Evolutionary conservation across 768 basidiomycete genomes (phyloP).

Genomic region (Termitomyces sp.): DNA sequence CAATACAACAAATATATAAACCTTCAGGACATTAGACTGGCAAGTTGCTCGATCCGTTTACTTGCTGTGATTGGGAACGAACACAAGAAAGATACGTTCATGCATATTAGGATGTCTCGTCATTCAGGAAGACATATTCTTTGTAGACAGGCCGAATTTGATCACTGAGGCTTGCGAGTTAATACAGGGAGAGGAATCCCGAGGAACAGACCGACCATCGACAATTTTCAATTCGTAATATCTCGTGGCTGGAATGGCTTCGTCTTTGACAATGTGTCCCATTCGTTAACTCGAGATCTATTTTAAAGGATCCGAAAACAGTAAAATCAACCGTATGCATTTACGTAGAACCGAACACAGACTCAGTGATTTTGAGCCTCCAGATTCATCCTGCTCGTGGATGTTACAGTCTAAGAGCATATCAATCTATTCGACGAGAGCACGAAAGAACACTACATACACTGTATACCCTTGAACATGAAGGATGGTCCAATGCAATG

Average conservation of each 20-base stretch:
- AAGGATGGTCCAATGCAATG: slow-evolving; percentile 91
- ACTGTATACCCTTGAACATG: slow-evolving; percentile 95
- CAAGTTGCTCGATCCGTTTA: background rate
- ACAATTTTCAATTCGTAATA: slow-evolving; percentile 78
- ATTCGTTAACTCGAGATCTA: slow-evolving; percentile 98
- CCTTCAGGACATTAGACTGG: background rate
- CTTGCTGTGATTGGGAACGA: background rate
- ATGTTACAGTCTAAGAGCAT: slow-evolving; percentile 65
- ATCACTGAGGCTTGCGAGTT: slow-evolving; percentile 45
- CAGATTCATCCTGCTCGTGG: slow-evolving; percentile 83
- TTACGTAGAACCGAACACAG: slow-evolving; percentile 21
- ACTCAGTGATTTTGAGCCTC: slow-evolving; percentile 83
- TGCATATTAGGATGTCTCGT: slow-evolving; percentile 47
- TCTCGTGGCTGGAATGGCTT: slow-evolving; percentile 76
- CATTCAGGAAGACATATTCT: slow-evolving; percentile 87
- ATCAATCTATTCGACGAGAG: slow-evolving; percentile 4
- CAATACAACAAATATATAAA: background rate
- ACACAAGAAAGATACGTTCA: background rate
- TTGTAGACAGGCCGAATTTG: slow-evolving; percentile 75
- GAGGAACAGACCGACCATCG: slow-evolving; percentile 54
- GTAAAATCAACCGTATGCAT: slow-evolving; percentile 2
- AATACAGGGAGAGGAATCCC: background rate
- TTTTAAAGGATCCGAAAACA: slow-evolving; percentile 77
- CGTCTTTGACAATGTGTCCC: slow-evolving; percentile 86
- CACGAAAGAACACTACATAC: slow-evolving; percentile 34